Percentiles rank a stretch among this genome's conserved stretches.
Conservation (phyloP, 352 stramenopile genomes). For the Elongisporangium prolatum region DNA sequence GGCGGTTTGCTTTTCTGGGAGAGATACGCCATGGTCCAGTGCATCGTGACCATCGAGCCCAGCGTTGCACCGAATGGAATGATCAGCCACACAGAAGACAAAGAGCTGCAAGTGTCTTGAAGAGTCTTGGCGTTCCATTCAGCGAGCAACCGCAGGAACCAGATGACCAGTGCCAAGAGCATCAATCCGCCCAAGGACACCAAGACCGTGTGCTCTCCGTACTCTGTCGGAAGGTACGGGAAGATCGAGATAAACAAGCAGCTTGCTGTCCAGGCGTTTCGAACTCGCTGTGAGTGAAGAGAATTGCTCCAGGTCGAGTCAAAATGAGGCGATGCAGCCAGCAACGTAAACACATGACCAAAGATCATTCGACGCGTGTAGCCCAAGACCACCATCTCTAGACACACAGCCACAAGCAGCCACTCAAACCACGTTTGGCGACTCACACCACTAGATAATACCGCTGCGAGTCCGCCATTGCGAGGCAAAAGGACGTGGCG, state of each 20-base stretch:
- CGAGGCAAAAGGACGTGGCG: constrained; percentile 17
- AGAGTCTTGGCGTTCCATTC: neutral
- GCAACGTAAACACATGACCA: constrained; percentile 49
- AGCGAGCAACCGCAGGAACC: neutral
- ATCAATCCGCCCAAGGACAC: constrained; percentile 48
- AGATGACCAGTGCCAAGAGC: constrained; percentile 10
- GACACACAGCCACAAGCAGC: constrained; percentile 35
- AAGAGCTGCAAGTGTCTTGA: neutral
- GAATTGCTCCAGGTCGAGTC: neutral
- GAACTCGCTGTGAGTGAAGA: neutral
- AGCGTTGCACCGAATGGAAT: constrained; percentile 14
- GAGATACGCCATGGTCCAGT: constrained; percentile 52
- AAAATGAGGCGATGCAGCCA: constrained; percentile 39
- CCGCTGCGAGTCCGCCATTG: neutral
- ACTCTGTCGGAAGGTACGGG: constrained; percentile 67
- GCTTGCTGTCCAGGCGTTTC: constrained; percentile 31
- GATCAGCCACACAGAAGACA: neutral
- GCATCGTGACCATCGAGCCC: constrained; percentile 34
- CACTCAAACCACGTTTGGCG: constrained; percentile 18
- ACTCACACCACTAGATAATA: neutral
- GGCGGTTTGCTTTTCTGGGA: constrained; percentile 47
- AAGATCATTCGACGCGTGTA: constrained; percentile 68
- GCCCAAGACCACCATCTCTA: constrained; percentile 68
- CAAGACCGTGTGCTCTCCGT: constrained; percentile 58
- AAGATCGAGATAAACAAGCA: constrained; percentile 68